Conservation (phyloP, 345 rosid species). For the Eucalyptus tenuipes region DNA sequence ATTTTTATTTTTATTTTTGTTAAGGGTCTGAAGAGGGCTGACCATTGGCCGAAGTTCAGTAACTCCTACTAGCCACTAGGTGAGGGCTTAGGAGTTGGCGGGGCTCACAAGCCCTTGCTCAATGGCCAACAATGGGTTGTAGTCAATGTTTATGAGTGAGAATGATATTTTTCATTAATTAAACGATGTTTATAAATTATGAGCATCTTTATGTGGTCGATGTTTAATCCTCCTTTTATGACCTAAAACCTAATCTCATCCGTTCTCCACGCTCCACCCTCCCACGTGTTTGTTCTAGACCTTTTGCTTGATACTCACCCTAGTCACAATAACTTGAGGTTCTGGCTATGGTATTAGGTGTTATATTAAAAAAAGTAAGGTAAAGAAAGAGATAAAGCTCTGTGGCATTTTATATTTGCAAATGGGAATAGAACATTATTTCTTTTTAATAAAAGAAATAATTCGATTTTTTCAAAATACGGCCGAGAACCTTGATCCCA, state of each 20-base stretch:
- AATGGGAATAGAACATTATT: background rate
- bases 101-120: background rate
- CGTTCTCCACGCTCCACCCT: background rate
- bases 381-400: background rate
- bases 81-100: background rate
- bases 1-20: background rate
- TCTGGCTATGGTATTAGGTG: background rate
- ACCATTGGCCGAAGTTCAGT: fast-evolving
- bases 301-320: background rate
- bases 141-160: background rate
- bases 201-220: background rate
- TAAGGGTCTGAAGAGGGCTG: fast-evolving
- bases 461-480: background rate
- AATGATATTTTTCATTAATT: background rate
- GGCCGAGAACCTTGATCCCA: background rate
- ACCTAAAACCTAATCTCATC: background rate
- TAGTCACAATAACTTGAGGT: background rate
- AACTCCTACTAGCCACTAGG: background rate
- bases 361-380: background rate
- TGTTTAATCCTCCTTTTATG: background rate
- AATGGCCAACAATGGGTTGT: fast-evolving
- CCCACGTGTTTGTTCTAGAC: background rate
- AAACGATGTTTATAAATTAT: background rate
- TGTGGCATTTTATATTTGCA: background rate
- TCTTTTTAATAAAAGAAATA: background rate